Conservation (phyloP, 2,329 filamentous ascomycete genomes). For the Graphium sp. region DNA sequence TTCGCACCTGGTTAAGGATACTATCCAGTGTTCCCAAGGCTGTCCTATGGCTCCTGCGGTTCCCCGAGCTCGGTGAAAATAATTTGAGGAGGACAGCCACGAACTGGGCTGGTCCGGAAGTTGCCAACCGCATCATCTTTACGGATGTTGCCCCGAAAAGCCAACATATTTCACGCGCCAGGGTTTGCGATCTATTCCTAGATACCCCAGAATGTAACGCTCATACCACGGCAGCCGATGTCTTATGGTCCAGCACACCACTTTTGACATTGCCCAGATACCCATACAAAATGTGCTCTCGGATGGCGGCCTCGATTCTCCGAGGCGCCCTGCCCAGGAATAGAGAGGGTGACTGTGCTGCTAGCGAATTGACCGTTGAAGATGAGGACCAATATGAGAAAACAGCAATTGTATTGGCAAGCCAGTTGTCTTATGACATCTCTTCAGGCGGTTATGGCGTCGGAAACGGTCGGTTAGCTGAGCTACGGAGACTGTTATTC, state of each 20-base stretch:
- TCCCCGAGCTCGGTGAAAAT: slow-evolving; percentile 80
- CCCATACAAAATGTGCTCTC: slow-evolving; percentile 96
- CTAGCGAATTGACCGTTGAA: slow-evolving; percentile 57
- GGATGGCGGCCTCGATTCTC: slow-evolving; percentile 92
- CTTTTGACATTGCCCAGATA: slow-evolving; percentile 82
- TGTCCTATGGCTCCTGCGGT: slow-evolving; percentile 88
- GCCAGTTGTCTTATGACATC: slow-evolving; percentile 40
- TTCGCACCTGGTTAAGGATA: slow-evolving; percentile 89
- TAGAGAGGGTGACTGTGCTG: slow-evolving; percentile 48
- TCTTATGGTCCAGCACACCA: slow-evolving; percentile 91
- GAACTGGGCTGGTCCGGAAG: slow-evolving; percentile 69
- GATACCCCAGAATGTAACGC: slow-evolving; percentile 98
- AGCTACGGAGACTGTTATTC: slow-evolving; percentile 70
- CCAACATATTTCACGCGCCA: slow-evolving; percentile 79
- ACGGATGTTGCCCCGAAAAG: slow-evolving; percentile 95
- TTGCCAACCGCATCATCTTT: slow-evolving; percentile 77
- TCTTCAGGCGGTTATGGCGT: slow-evolving; percentile 26
- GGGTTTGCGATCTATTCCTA: slow-evolving; percentile 85
- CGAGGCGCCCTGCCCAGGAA: slow-evolving; percentile 69
- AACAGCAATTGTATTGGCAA: slow-evolving; percentile 51
- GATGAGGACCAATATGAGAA: slow-evolving; percentile 76
- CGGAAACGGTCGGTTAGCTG: slow-evolving; percentile 52
- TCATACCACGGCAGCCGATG: slow-evolving; percentile 91
- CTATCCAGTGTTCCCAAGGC: slow-evolving; percentile 72
- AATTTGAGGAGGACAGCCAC: slow-evolving; percentile 69